Conservation (phyloP, 2,329 filamentous ascomycete genomes). For the Fusarium oxysporum region DNA sequence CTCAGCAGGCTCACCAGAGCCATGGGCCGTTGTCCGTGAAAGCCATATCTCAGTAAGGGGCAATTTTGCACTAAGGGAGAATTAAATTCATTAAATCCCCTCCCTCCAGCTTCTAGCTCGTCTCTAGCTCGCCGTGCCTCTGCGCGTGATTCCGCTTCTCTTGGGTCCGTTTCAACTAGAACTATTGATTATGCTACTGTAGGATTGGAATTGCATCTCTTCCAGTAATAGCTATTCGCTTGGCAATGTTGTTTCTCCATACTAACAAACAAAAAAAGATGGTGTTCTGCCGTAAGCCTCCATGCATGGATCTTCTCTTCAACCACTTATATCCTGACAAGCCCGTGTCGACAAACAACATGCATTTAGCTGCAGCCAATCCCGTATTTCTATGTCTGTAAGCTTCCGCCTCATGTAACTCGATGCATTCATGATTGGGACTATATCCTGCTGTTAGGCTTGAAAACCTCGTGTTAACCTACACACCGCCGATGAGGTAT, state of each 20-base stretch:
- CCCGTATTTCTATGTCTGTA: conserved; percentile 21
- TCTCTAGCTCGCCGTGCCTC: conserved; percentile 26
- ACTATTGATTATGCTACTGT: conserved; percentile 21
- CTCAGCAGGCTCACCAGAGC: neutral
- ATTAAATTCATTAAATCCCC: neutral
- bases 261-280: conserved; percentile 4
- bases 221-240: neutral
- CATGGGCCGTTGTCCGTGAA: neutral
- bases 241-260: conserved; percentile 1
- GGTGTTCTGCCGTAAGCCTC: conserved; percentile 37
- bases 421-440: conserved; percentile 13
- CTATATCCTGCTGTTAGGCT: conserved; percentile 10
- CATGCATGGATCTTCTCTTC: conserved; percentile 2
- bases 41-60: conserved; percentile 29
- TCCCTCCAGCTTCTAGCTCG: conserved; percentile 27
- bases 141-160: conserved; percentile 32
- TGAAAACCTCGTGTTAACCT: conserved; percentile 31
- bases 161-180: neutral
- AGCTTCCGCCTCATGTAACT: conserved; percentile 32
- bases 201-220: conserved; percentile 4
- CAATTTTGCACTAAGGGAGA: conserved; percentile 4
- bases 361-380: conserved; percentile 22
- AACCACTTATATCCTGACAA: conserved; percentile 30
- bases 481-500: conserved; percentile 34
- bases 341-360: conserved; percentile 2